phyloP scores from a whole-genome alignment of 345 rosid species.

The Citrus cavaleriei region DNA sequence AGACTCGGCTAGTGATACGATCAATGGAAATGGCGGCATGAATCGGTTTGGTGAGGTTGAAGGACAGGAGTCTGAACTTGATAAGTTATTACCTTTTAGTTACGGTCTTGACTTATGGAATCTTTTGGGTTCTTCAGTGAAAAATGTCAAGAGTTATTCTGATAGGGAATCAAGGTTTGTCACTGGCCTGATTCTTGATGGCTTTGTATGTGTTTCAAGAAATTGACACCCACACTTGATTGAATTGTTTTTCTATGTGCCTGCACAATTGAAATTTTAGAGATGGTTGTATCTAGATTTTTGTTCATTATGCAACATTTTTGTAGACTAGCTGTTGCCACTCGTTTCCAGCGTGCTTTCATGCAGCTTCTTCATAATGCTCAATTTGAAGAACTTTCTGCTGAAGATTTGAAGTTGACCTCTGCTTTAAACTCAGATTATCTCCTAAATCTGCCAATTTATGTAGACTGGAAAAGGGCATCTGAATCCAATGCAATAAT shows the following conservation, averaged over 20 bases:
- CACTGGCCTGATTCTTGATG: neutral
- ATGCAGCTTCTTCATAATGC: constrained; percentile 85
- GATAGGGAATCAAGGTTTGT: constrained; percentile 40
- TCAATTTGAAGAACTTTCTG: constrained; percentile 89
- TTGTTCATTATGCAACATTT: constrained; percentile 2
- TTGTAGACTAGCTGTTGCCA: constrained; percentile 68
- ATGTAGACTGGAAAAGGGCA: constrained; percentile 88
- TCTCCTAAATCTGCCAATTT: constrained; percentile 88
- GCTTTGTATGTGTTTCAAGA: neutral
- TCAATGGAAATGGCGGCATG: constrained; percentile 21
- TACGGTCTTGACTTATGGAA: constrained; percentile 47
- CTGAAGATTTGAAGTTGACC: constrained; percentile 76
- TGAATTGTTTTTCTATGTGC: neutral
- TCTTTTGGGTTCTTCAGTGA: constrained; percentile 42
- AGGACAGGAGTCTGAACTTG: constrained; percentile 16
- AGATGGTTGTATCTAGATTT: neutral
- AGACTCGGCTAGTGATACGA: constrained; percentile 8
- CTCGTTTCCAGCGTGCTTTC: constrained; percentile 88
- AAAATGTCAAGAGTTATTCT: constrained; percentile 30
- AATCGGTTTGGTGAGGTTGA: constrained; percentile 15
- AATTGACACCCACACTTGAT: neutral
- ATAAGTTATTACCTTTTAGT: constrained; percentile 32
- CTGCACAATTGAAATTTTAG: neutral
- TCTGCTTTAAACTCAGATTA: constrained; percentile 87
- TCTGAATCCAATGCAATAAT: constrained; percentile 86